These are phyloP conservation scores for Torrubiella hemipterigena DNA, from an alignment of 2,329 filamentous ascomycete genomes.

Conservation along the genomic window DNA sequence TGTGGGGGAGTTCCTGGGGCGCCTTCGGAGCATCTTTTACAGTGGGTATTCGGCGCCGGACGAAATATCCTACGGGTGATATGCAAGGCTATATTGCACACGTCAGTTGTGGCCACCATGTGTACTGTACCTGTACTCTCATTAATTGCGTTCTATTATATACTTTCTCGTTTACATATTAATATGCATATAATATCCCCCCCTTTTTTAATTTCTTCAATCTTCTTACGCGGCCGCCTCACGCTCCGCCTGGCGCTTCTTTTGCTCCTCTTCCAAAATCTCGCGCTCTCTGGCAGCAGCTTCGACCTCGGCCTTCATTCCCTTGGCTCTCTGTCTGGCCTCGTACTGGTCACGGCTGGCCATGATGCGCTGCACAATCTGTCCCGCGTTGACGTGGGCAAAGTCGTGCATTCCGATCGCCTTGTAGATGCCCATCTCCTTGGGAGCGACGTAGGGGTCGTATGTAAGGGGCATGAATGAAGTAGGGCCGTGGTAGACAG, in stretches of 20 bases:
- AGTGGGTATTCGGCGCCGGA: no score
- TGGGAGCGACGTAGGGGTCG: constrained; percentile 71
- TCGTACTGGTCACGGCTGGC: constrained; percentile 80
- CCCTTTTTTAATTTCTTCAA: no score
- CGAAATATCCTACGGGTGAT: no score
- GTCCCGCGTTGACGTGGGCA: constrained; percentile 77
- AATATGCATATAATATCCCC: no score
- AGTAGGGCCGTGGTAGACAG: constrained; percentile 94
- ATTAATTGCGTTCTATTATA: no score
- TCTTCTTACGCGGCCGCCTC: no score
- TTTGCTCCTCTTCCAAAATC: constrained; percentile 47
- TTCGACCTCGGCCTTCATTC: constrained; percentile 72
- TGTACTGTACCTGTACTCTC: no score
- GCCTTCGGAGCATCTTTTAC: no score
- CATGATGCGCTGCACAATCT: constrained; percentile 86
- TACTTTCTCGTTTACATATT: no score
- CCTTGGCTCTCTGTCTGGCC: constrained; percentile 80
- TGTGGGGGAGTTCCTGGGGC: no score
- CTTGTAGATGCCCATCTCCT: constrained; percentile 71
- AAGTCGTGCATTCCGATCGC: constrained; percentile 70
- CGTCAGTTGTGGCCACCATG: no score
- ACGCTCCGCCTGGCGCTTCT: constrained; percentile 30
- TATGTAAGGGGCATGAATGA: constrained; percentile 74
- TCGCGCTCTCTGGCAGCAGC: constrained; percentile 51
- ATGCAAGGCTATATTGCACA: no score